Conservation (phyloP, 2,329 filamentous ascomycete species). For the Blumeria graminis region DNA sequence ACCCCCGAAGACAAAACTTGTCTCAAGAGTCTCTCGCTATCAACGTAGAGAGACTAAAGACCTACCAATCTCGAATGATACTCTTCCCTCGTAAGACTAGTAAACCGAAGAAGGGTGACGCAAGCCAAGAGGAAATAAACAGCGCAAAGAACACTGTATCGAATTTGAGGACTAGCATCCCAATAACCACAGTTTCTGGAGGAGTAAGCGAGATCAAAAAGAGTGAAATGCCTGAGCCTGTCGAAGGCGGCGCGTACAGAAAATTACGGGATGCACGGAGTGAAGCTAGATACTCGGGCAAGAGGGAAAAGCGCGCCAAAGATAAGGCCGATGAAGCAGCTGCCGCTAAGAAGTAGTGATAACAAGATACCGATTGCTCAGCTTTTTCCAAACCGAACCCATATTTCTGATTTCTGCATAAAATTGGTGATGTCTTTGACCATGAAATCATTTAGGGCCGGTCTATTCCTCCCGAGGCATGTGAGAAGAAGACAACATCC, state of each 20-base stretch:
- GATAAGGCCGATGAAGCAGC: constrained; percentile 65
- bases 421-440: no score
- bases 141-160: constrained; percentile 34
- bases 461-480: no score
- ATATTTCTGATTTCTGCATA: no score
- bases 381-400: no score
- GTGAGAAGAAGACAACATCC: no score
- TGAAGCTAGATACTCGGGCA: constrained; percentile 59
- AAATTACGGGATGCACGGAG: constrained; percentile 65
- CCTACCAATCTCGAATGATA: constrained; percentile 88
- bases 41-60: constrained; percentile 96
- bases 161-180: constrained; percentile 35
- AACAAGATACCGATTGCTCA: not conserved
- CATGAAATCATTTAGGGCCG: no score
- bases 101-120: constrained; percentile 83
- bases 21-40: constrained; percentile 80
- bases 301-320: constrained; percentile 79
- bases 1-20: constrained; percentile 89
- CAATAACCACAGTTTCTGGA: constrained; percentile 43
- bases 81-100: constrained; percentile 91
- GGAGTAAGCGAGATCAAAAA: constrained; percentile 56
- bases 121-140: constrained; percentile 55
- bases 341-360: constrained; percentile 48
- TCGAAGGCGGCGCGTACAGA: constrained; percentile 68
- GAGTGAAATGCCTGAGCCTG: constrained; percentile 49